These are phyloP conservation scores for Plasmodium chabaudi DNA, from an alignment of 169 alveolate species.

Conservation along the genomic window DNA sequence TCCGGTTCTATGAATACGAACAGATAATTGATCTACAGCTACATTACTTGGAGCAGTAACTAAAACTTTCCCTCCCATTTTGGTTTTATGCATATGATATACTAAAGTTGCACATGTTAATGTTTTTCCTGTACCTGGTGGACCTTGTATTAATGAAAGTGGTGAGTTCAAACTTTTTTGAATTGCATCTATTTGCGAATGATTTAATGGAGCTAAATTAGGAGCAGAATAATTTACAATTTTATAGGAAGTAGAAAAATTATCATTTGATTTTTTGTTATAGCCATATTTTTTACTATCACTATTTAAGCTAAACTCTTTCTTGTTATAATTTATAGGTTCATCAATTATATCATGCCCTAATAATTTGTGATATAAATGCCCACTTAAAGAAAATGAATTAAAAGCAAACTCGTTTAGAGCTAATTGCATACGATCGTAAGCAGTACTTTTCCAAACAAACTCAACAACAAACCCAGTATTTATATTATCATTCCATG, in stretches of 20 bases:
- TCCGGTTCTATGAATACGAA: slow-evolving; percentile 94
- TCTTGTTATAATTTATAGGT: slow-evolving; percentile 28
- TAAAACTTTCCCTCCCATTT: slow-evolving; percentile 87
- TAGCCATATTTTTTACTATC: slow-evolving; percentile 72
- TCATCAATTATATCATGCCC: slow-evolving; percentile 79
- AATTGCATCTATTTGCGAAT: slow-evolving; percentile 93
- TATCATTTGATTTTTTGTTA: neutral
- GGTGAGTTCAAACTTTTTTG: slow-evolving; percentile 93
- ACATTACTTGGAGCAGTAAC: slow-evolving; percentile 97
- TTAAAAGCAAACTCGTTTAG: slow-evolving; percentile 80
- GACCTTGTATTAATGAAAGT: slow-evolving; percentile 95
- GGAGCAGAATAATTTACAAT: slow-evolving; percentile 93
- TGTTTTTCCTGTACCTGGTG: slow-evolving; percentile 99
- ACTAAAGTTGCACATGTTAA: slow-evolving; percentile 95
- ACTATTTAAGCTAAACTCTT: neutral
- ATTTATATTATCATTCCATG: slow-evolving; percentile 79
- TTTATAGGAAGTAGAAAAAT: neutral
- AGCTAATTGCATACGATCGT: slow-evolving; percentile 95
- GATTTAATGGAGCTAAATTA: slow-evolving; percentile 94
- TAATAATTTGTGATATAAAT: slow-evolving; percentile 82
- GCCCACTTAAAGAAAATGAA: slow-evolving; percentile 77
- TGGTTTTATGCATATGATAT: slow-evolving; percentile 89
- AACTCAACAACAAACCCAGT: slow-evolving; percentile 90
- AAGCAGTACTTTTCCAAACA: slow-evolving; percentile 95
- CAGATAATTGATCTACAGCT: slow-evolving; percentile 97